Conservation (phyloP, 495 filamentous ascomycete genomes). For the Trichoderma gamsii region DNA sequence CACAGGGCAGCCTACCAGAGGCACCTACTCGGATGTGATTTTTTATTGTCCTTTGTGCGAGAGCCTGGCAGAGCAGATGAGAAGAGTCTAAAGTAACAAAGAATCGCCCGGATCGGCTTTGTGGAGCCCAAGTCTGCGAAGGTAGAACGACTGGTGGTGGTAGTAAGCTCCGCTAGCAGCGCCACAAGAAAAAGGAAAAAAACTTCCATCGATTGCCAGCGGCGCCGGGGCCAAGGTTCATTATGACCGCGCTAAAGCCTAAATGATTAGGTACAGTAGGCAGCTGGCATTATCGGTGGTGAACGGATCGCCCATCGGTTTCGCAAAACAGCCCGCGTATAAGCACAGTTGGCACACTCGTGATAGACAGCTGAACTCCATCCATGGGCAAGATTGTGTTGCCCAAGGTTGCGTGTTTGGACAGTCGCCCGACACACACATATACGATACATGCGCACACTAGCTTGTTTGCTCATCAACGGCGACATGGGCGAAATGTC, state of each 20-base stretch:
- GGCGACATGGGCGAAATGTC: no score
- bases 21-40: background rate
- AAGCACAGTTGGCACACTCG: no score
- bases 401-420: no score
- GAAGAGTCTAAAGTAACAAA: background rate
- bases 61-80: background rate
- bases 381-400: no score
- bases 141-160: background rate
- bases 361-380: no score
- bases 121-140: background rate
- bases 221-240: background rate
- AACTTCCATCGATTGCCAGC: background rate
- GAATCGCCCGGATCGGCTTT: background rate
- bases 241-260: background rate
- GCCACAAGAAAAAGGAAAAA: slow-evolving; percentile 2
- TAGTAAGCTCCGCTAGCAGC: background rate
- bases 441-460: no score
- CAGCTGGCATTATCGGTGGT: no score
- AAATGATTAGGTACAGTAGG: background rate
- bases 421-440: no score
- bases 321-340: background rate
- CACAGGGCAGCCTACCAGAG: background rate
- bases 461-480: no score
- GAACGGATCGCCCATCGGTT: background rate
- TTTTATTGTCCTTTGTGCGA: background rate